phyloP scores from a whole-genome alignment of 345 rosid species.

The Triadica sebifera region DNA sequence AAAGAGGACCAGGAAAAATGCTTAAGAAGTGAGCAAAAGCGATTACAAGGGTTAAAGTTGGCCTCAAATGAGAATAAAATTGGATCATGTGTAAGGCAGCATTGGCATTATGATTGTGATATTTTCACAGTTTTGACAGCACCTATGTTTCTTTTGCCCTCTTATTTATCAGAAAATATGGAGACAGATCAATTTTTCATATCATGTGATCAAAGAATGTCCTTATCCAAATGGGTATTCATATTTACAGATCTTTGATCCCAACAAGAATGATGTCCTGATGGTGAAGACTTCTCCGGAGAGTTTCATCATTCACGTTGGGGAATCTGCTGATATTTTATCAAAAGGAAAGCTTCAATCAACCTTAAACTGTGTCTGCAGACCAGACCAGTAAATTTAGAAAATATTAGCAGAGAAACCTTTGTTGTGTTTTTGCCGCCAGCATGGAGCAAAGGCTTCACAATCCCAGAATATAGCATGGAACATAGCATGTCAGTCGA shows the following conservation, averaged over 20 bases:
- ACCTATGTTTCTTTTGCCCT: conserved; percentile 61
- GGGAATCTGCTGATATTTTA: conserved; percentile 80
- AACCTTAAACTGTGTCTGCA: conserved; percentile 75
- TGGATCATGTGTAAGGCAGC: conserved; percentile 56
- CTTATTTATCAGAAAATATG: conserved; percentile 19
- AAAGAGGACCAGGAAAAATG: conserved; percentile 17
- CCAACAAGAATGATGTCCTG: conserved; percentile 44
- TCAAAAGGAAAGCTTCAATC: conserved; percentile 69
- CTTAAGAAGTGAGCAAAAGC: conserved; percentile 18
- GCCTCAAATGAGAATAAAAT: conserved; percentile 19
- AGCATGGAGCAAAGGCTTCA: conserved; percentile 71
- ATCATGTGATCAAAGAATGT: conserved; percentile 35
- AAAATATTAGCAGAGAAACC: conserved; percentile 66
- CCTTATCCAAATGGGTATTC: conserved; percentile 45
- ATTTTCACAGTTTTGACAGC: conserved; percentile 82
- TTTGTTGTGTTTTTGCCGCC: conserved; percentile 84
- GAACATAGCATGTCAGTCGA: conserved; percentile 23
- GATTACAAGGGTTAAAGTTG: conserved; percentile 21
- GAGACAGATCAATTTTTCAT: conserved; percentile 8
- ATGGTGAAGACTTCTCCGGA: conserved; percentile 72
- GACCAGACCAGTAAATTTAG: conserved; percentile 58
- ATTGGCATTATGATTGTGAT: conserved; percentile 94
- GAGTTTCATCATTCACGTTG: conserved; percentile 80
- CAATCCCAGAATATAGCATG: conserved; percentile 39
- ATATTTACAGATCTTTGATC: conserved; percentile 58